Conservation (phyloP, 352 stramenopile genomes). For the Achlya hypogyna region DNA sequence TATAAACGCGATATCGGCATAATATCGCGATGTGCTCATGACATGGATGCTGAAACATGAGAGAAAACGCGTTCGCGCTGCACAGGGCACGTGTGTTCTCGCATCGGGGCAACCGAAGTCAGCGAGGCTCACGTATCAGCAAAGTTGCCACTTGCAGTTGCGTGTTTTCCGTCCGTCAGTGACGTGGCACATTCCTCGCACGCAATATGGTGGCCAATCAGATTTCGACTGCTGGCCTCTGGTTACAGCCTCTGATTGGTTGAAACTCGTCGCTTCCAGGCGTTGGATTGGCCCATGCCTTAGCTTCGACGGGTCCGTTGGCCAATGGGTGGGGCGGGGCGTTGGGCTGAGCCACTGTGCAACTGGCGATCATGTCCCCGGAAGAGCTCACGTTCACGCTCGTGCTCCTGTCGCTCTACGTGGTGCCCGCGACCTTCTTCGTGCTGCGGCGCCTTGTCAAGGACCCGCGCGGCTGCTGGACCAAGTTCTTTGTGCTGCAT, state of each 20-base stretch:
- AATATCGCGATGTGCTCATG: no score
- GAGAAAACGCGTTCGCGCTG: no score
- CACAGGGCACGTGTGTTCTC: no score
- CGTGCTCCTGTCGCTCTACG: slow-evolving; percentile 76
- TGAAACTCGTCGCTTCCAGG: no score
- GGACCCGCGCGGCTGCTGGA: slow-evolving; percentile 31
- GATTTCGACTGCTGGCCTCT: background rate
- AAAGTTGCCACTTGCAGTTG: background rate
- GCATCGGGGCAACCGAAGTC: no score
- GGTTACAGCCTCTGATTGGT: background rate
- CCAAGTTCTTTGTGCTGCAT: slow-evolving; percentile 15
- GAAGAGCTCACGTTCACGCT: slow-evolving; percentile 38
- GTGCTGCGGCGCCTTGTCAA: slow-evolving; percentile 40
- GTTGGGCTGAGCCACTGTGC: no score
- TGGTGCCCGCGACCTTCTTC: slow-evolving; percentile 49
- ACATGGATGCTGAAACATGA: no score
- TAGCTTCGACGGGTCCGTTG: no score
- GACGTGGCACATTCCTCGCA: background rate
- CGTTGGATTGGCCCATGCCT: no score
- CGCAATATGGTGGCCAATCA: background rate
- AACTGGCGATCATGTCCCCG: background rate
- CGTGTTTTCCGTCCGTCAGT: background rate
- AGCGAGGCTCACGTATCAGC: background rate
- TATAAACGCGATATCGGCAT: no score
- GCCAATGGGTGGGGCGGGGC: no score